Evolutionary conservation across 345 rosid species (phyloP), one percentile per base, ranked within the genome.

Genomic region (Eucalyptus brandiana): DNA sequence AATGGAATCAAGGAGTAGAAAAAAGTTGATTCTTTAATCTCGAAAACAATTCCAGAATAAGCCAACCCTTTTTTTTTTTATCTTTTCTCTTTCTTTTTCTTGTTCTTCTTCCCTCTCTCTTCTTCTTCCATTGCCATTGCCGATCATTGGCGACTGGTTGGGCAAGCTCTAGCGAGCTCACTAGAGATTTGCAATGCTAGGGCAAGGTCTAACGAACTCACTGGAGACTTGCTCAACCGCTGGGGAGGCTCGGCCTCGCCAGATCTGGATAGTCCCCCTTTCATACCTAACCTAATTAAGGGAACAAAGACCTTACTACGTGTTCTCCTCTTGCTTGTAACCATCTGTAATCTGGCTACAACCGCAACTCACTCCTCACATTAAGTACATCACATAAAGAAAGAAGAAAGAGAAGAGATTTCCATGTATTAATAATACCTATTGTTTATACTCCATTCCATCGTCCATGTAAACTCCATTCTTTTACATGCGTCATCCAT

Each of bases 121-220:
- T 51, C 54, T 6, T 51, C 54, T 51, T 51, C 8, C 54, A 51
- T 0, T 51, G 2, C 4, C 8, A 1, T 51, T 17, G 21, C 54
- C 8, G 4, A 51, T 51, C 8, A 0, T 8, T 0, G 2, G 21
- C 21, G 1, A 51, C 4, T 51, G 21, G 54, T 51, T 51, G 54
- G 54, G 54, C 21, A 51, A 51, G 54, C 54, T 51, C 2, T 1
- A 0, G 4, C 8, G 8, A 51, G 21, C 54, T 51, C 54, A 51
- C 21, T 51, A 51, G 54, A 51, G 54, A 8, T 8, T 17, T 17
- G 54, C 21, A 0, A 51, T 3, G 8, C 54, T 51, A 51, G 54
- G 54, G 54, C 4, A 0, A 17, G 54, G 54, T 51, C 0, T 0
- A 2, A 51, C 2, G 8, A 17, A 6, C 21, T 51, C 4, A 0